phyloP scores from a whole-genome alignment of 208 protist genomes.

The Naegleria gruberi region DNA sequence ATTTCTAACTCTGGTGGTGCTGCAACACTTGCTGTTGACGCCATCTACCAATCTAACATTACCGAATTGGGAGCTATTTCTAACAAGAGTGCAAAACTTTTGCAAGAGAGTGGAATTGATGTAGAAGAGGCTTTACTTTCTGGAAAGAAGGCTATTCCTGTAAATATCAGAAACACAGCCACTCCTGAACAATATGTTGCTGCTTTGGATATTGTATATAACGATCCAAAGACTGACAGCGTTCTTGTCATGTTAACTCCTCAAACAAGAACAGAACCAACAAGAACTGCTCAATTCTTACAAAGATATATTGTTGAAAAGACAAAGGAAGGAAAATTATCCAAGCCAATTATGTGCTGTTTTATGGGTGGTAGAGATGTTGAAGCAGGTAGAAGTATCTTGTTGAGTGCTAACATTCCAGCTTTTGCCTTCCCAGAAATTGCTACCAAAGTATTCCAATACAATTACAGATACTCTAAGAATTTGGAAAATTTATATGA shows the following conservation, averaged over 20 bases:
- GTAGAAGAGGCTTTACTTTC: neutral
- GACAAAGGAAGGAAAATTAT: neutral
- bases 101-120: neutral
- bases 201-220: neutral
- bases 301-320: neutral
- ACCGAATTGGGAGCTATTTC: neutral
- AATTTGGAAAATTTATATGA: neutral
- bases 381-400: neutral
- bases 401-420: neutral
- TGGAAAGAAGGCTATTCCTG: neutral
- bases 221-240: neutral
- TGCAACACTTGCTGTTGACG: neutral
- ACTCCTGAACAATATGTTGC: neutral
- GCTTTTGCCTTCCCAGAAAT: neutral
- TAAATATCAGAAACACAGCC: neutral
- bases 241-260: slow-evolving; percentile 4
- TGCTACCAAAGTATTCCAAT: neutral
- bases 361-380: neutral
- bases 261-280: neutral
- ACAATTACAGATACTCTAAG: neutral
- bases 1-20: neutral
- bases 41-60: neutral
- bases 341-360: neutral
- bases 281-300: neutral
- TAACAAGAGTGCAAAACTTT: neutral